Evolutionary conservation across 176 grass and related monocot species (phyloP).

Genomic region (Triticum turgidum): DNA sequence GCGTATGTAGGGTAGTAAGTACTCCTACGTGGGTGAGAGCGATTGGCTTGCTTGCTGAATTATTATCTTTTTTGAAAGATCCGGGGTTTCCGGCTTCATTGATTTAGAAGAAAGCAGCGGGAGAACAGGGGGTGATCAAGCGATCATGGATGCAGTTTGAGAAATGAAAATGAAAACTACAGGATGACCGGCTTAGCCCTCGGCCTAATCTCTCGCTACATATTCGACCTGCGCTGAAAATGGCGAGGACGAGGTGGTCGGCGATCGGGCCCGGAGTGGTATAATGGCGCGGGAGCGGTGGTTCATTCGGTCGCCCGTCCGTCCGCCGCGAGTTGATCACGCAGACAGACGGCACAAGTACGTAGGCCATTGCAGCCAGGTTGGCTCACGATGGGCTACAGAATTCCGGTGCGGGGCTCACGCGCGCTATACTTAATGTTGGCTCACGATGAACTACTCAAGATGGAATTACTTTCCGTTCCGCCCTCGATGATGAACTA

Average conservation of each 20-base stretch:
- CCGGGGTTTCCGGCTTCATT: no score
- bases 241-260: slow-evolving; percentile 19
- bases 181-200: no score
- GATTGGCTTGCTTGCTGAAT: not conserved
- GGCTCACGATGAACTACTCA: not conserved
- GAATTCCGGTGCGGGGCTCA: not conserved
- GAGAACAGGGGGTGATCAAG: no score
- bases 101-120: no score
- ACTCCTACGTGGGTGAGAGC: not conserved
- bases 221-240: not conserved
- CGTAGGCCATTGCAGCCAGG: not conserved
- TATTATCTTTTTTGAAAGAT: not conserved
- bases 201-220: no score
- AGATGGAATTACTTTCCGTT: slow-evolving; percentile 7
- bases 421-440: not conserved
- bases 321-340: not conserved
- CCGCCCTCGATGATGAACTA: not conserved
- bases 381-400: not conserved
- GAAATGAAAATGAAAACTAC: no score
- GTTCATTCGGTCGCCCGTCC: not conserved
- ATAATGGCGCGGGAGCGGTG: not conserved
- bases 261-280: not conserved
- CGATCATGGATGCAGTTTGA: no score
- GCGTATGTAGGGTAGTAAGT: not conserved
- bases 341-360: not conserved